phyloP scores from a whole-genome alignment of 1,284 basidiomycete genomes.

The Sanguinoderma infundibulare region DNA sequence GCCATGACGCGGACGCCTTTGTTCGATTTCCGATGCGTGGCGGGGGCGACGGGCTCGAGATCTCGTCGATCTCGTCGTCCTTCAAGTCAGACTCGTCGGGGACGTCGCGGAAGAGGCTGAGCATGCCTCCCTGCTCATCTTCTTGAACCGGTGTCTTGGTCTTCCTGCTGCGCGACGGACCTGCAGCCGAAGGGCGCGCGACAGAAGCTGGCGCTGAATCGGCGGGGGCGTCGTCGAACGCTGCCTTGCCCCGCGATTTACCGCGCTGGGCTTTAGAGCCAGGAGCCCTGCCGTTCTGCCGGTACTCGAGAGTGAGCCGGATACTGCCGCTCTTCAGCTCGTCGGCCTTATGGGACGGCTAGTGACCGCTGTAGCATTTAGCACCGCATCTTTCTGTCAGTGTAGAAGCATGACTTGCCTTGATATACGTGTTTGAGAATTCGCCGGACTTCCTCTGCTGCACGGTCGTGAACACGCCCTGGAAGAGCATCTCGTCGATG shows the following conservation, averaged over 20 bases:
- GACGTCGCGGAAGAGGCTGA: constrained; percentile 21
- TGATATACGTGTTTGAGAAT: constrained; percentile 38
- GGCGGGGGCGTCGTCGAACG: not conserved
- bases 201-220: not conserved
- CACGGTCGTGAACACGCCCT: constrained; percentile 45
- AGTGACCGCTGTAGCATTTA: not conserved
- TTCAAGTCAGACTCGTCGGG: constrained; percentile 13
- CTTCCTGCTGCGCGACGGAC: constrained; percentile 8
- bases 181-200: constrained; percentile 4
- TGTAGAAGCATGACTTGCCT: constrained; percentile 25
- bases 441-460: constrained; percentile 27
- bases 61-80: constrained; percentile 23
- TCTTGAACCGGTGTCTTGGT: not conserved
- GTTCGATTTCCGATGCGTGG: constrained; percentile 17
- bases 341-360: constrained; percentile 7
- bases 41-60: constrained; percentile 17
- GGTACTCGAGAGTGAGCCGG: constrained; percentile 16
- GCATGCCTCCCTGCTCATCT: constrained; percentile 2
- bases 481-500: constrained; percentile 46
- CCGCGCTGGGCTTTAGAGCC: not conserved
- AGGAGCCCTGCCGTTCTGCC: not conserved
- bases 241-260: constrained; percentile 11
- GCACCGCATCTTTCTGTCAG: not conserved
- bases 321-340: constrained; percentile 5
- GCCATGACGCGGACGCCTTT: constrained; percentile 15